Evolutionary conservation across 2,329 filamentous ascomycete genomes (phyloP), one percentile per base, ranked within the genome.

Genomic region (Ophiostoma triangulosporum): DNA sequence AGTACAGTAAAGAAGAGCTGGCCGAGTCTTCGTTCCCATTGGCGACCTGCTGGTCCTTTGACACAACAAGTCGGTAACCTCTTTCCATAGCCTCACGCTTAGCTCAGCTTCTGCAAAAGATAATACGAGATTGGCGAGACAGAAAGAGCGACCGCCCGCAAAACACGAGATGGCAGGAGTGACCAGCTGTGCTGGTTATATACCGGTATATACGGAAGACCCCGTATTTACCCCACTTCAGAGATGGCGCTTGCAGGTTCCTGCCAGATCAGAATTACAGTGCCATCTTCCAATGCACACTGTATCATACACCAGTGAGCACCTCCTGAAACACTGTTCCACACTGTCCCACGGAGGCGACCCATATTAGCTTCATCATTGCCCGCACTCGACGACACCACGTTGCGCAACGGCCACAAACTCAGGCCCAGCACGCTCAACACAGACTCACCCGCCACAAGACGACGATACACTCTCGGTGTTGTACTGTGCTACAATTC

Each of bases 401-500:
- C 48, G 49, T 38, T 51, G 46, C 38, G 31, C 38, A 11, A 48
- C 46, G 46, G 29, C 46, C 46, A 48, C 43, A 46, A 17, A 14
- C 14, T 29, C 46, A 33, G 27, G n/a, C 22, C 27, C 46, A 22
- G 17, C 17, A 33, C 46, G 20, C 45, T 9, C 38, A 26, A 12
- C 6, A 24, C 26, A 14, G 33, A 33, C 15, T 14, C n/a, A 43
- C n/a, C 20, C n/a, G 29, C 32, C 20, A 9, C 31, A 1, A 36
- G 4, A 50, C 7, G 22, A 43, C 50, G n/a, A 32, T 31, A 9
- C 7, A 12, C 40, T 26, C 48, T 27, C 29, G 50, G 35, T 43
- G 36, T 50, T 57, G 53, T 59, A 53, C 55, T 59, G 60, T 58
- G 59, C 59, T 58, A 60, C 58, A 56, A 57, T 55, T 55, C 24